Evolutionary conservation across 2,329 filamentous ascomycete species (phyloP), one percentile per base, ranked within the genome.

Genomic region (Didymella arachidicola): DNA sequence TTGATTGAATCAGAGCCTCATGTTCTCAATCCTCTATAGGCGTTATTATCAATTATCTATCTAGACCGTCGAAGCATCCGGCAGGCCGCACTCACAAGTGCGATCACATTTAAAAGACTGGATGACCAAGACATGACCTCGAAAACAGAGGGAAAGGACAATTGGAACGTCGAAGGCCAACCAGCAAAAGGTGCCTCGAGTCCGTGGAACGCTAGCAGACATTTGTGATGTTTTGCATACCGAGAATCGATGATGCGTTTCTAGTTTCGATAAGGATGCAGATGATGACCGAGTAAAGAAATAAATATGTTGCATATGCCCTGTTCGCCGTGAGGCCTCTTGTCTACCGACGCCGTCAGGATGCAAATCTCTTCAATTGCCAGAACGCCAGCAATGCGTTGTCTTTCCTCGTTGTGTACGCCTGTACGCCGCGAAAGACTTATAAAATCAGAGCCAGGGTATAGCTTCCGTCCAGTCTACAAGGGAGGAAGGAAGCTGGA

Each of bases 361-460:
- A 46, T 32, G 39, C 56, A 27, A 3, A n/a, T 45, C 16, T 48
- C 27, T n/a, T 41, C 34, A 42, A 27, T 42, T 50, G 32, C 27
- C 45, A 26, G 27, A 26, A 59, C 56, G 46, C 56, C 56, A 54
- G 34, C 45, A 59, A 59, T 59, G 56, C 46, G 41, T 43, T 38
- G 18, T 22, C 41, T 14, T 43, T 27, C 25, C 36, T 19, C 19
- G 36, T 45, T 36, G 44, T 39, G 39, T 32, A 26, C 41, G 46
- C 56, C 50, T 26, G 39, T 50, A 51, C 45, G 42, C 50, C 46
- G 25, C 43, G 27, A 53, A 50, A 45, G 12, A 41, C 51, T 8
- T 50, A n/a, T 59, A 49, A 45, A 41, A 49, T 30, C 44, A 45
- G 36, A 58, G 32, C 14, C 5, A 27, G 7, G 14, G 25, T 27